Evolutionary conservation across 768 basidiomycete genomes (phyloP).

Genomic region (Sporobolomyces phaffii): DNA sequence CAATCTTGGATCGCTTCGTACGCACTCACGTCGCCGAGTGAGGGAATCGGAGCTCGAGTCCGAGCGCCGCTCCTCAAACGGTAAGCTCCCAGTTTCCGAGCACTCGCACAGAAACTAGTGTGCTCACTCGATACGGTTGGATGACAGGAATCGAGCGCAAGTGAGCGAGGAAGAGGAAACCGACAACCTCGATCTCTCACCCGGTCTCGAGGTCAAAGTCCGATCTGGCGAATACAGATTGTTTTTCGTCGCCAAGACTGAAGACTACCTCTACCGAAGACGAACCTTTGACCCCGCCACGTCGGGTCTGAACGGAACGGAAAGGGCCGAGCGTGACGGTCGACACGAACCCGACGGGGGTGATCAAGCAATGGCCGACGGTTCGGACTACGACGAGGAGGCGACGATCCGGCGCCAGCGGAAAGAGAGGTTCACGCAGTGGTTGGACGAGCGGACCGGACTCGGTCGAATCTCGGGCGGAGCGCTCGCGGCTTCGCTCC

Average conservation of each 20-base stretch:
- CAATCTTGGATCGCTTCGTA: constrained; percentile 50
- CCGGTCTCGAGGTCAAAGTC: constrained; percentile 34
- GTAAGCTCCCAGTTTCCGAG: neutral
- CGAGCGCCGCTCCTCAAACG: constrained; percentile 47
- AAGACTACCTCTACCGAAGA: constrained; percentile 31
- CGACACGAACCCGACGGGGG: no score
- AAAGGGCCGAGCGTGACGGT: no score
- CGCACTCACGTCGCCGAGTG: constrained; percentile 48
- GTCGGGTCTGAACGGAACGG: neutral
- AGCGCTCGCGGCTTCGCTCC: neutral
- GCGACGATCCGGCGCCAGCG: neutral
- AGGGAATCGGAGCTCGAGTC: constrained; percentile 48
- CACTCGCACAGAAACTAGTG: neutral
- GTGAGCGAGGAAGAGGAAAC: constrained; percentile 27
- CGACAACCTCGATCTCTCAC: constrained; percentile 23
- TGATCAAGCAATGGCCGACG: neutral
- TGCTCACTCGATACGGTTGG: neutral
- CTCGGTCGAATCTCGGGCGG: neutral
- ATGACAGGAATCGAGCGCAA: constrained; percentile 20
- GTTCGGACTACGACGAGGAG: neutral
- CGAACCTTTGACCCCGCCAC: neutral
- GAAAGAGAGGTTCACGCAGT: constrained; percentile 28
- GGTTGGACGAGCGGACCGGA: constrained; percentile 20
- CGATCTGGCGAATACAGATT: constrained; percentile 44
- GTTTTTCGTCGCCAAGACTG: constrained; percentile 44